Evolutionary conservation across 192 early-diverging fungal genomes (phyloP).

Genomic region (Lobosporangium transversale): DNA sequence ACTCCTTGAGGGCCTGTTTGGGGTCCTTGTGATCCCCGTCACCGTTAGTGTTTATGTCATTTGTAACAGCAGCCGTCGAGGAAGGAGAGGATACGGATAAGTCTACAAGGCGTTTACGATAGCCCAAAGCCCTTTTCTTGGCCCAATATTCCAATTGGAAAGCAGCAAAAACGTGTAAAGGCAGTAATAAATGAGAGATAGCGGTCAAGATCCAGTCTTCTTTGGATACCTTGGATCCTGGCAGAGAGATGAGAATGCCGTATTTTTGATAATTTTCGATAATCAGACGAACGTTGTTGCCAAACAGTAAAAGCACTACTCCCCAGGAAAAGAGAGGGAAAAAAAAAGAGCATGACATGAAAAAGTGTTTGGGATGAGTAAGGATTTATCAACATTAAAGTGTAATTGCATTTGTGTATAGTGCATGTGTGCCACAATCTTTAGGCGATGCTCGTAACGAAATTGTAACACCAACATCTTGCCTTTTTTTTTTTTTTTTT

Average conservation of each 20-base stretch:
- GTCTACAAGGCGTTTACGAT: slow-evolving; percentile 36
- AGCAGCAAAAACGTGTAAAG: slow-evolving; percentile 65
- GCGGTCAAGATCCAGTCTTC: slow-evolving; percentile 67
- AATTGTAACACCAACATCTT: no score
- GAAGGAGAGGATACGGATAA: neutral
- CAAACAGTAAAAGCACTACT: slow-evolving; percentile 79
- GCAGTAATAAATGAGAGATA: slow-evolving; percentile 58
- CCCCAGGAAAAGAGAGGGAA: slow-evolving; percentile 2
- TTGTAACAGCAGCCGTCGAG: neutral
- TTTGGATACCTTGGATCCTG: slow-evolving; percentile 57
- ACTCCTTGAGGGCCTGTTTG: slow-evolving; percentile 7
- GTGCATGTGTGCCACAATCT: slow-evolving; percentile 2
- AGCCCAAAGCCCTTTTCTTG: slow-evolving; percentile 18
- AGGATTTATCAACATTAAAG: no score
- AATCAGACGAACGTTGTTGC: slow-evolving; percentile 83
- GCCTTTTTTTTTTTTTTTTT: no score
- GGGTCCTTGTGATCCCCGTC: slow-evolving; percentile 22
- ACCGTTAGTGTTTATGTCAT: no score
- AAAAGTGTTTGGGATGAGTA: slow-evolving; percentile 5
- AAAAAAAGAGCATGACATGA: neutral
- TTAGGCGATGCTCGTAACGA: no score
- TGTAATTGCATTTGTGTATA: no score
- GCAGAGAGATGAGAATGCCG: slow-evolving; percentile 80
- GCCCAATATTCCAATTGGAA: slow-evolving; percentile 68
- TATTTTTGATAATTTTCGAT: slow-evolving; percentile 93